Evolutionary conservation across 179 eudicot species (phyloP), one percentile per base, ranked within the genome.

Genomic region (Heliamphora ciliata): DNA sequence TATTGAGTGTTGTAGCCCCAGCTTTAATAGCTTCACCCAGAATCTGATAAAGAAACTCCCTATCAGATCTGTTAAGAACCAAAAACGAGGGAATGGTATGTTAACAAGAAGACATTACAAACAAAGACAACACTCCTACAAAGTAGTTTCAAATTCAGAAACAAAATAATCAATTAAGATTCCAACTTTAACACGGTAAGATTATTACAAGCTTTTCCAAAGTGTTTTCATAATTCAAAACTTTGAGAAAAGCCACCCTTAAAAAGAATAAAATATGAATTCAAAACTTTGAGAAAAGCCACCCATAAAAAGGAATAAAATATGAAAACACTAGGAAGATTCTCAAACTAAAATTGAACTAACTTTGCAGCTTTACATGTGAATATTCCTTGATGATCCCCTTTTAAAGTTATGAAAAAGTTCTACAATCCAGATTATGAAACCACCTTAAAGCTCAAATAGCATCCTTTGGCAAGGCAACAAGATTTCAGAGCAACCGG

Each of bases 21-120:
- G 98, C 95, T 83, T 90, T 93, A 58, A 95, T 93, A 80, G 91
- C 98, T 83, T 93, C 98, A 59, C 92, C 98, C 58, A 95, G 86
- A 82, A 95, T 93, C 71, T 85, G 88, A 85, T 90, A 95, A 67
- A 95, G 91, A 85, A 93, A 95, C 82, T 92, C 93, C 86, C 91
- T 89, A 50, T 95, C 98, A 66, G 98, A 92, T 84, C 98, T 95
- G 93, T 77, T 63, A 83, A 59, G 67, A 69, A 78, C 46, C 70
- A 85, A 55, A 68, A 72, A 0, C 8, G 60, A 56, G 74, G 48
- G 63, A 86, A 82, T 13, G 65, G 63, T 14, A 48, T 5, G 79
- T 15, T 51, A 73, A 15, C 56, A 40, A 52, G 54, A 84, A 56
- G 58, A 24, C 61, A 67, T 4, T 48, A 21, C 51, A 54, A 78